phyloP scores from a whole-genome alignment of 139 green algal genomes.

The Astrephomene gubernaculifera region DNA sequence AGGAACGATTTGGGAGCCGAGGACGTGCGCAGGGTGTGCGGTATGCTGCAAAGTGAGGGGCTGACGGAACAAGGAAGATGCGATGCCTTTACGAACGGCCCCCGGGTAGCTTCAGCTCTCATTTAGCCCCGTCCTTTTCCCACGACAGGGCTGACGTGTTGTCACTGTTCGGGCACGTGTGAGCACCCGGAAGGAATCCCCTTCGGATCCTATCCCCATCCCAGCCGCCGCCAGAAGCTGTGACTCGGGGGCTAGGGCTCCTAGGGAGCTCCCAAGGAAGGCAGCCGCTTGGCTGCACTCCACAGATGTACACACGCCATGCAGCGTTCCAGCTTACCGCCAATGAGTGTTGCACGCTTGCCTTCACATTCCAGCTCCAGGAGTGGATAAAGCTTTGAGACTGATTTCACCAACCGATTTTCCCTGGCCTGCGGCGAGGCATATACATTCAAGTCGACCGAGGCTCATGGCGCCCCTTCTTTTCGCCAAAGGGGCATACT shows the following conservation, averaged over 20 bases:
- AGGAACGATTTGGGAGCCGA: neutral
- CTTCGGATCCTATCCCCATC: neutral
- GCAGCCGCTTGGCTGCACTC: too few species aligned
- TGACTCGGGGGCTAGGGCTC: too few species aligned
- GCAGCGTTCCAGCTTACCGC: neutral
- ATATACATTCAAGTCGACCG: too few species aligned
- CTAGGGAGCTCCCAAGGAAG: too few species aligned
- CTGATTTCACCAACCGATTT: neutral
- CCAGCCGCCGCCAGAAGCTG: too few species aligned
- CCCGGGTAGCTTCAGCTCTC: too few species aligned
- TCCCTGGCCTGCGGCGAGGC: slow-evolving; percentile 1
- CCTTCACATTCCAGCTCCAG: slow-evolving; percentile 16
- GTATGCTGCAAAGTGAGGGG: neutral
- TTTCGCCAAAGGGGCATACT: too few species aligned
- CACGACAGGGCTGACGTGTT: neutral
- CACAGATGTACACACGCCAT: neutral
- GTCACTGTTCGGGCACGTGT: neutral
- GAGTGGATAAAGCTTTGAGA: neutral
- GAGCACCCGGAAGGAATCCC: neutral
- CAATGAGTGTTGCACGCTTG: neutral
- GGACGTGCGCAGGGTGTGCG: neutral
- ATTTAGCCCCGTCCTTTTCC: too few species aligned
- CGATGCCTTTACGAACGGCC: too few species aligned
- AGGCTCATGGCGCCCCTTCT: too few species aligned
- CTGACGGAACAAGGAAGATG: neutral